Conservation (phyloP, 2,329 filamentous ascomycete species). For the Aureobasidium vineae region DNA sequence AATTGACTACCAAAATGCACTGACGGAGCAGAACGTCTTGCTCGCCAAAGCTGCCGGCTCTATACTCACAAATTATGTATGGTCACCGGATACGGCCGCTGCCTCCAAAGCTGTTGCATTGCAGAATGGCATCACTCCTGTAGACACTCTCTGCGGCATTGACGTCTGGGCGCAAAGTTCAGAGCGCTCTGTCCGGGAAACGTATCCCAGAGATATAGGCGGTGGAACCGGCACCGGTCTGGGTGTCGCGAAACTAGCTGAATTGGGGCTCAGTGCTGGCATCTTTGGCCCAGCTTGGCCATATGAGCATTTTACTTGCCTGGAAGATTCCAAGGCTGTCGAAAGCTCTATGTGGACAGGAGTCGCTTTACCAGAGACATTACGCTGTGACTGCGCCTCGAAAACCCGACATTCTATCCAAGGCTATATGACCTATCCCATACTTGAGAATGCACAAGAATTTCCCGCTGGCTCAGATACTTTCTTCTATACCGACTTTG, state of each 20-base stretch:
- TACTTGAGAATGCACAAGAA: constrained; percentile 36
- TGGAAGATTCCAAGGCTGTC: constrained; percentile 31
- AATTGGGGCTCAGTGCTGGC: constrained; percentile 41
- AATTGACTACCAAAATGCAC: constrained; percentile 47
- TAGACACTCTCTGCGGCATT: constrained; percentile 45
- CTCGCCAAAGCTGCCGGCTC: constrained; percentile 43
- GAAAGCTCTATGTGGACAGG: constrained; percentile 43
- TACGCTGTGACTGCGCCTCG: constrained; percentile 38
- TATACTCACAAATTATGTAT: constrained; percentile 49
- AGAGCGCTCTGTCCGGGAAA: constrained; percentile 33
- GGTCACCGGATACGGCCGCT: constrained; percentile 38
- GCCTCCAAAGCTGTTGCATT: constrained; percentile 35
- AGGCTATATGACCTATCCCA: constrained; percentile 29
- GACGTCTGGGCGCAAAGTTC: constrained; percentile 50
- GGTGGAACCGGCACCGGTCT: constrained; percentile 46
- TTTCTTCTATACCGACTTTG: constrained; percentile 44
- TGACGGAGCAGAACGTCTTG: constrained; percentile 42
- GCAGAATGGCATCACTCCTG: constrained; percentile 32
- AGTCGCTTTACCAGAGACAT: constrained; percentile 31
- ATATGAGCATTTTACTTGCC: constrained; percentile 45
- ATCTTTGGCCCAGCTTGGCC: constrained; percentile 51
- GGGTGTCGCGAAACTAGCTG: constrained; percentile 42
- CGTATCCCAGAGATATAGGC: constrained; percentile 42
- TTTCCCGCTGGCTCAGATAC: constrained; percentile 38
- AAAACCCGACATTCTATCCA: constrained; percentile 33